Percentiles rank a stretch among this genome's conserved stretches.
Conservation (phyloP, 208 protist genomes). For the Wallacemonas collosoma region DNA sequence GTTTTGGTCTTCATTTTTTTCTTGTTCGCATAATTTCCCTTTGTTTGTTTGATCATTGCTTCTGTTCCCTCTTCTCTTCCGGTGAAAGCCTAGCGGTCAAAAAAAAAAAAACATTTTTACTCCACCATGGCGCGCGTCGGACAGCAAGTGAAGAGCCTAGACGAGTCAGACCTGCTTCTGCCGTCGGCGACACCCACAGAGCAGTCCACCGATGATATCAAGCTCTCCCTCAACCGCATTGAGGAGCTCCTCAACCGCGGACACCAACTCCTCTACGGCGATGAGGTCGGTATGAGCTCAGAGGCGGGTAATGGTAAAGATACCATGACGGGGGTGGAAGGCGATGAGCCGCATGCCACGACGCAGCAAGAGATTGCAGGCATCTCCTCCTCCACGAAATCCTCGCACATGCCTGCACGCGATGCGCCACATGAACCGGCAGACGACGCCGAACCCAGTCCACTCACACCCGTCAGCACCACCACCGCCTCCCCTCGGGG, state of each 20-base stretch:
- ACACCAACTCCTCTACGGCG: slow-evolving; percentile 54
- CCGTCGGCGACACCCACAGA: slow-evolving; percentile 9
- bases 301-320: not conserved
- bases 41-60: not conserved
- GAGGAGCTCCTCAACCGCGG: slow-evolving; percentile 51
- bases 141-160: slow-evolving; percentile 6
- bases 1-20: slow-evolving; percentile 9
- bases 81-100: not conserved
- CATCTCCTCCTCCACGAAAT: slow-evolving; percentile 16
- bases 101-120: no score
- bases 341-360: not conserved
- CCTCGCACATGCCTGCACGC: not conserved
- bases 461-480: slow-evolving; percentile 15
- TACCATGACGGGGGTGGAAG: not conserved
- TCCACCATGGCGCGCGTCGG: slow-evolving; percentile 10
- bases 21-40: slow-evolving; percentile 3
- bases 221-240: slow-evolving; percentile 57
- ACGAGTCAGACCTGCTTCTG: slow-evolving; percentile 14
- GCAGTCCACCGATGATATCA: slow-evolving; percentile 38
- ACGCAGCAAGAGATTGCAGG: slow-evolving; percentile 12
- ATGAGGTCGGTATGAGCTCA: slow-evolving; percentile 16
- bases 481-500: not conserved
- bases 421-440: not conserved
- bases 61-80: not conserved
- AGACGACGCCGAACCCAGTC: slow-evolving; percentile 6